phyloP scores from a whole-genome alignment of 768 basidiomycete species.

The Gautieria morchelliformis region DNA sequence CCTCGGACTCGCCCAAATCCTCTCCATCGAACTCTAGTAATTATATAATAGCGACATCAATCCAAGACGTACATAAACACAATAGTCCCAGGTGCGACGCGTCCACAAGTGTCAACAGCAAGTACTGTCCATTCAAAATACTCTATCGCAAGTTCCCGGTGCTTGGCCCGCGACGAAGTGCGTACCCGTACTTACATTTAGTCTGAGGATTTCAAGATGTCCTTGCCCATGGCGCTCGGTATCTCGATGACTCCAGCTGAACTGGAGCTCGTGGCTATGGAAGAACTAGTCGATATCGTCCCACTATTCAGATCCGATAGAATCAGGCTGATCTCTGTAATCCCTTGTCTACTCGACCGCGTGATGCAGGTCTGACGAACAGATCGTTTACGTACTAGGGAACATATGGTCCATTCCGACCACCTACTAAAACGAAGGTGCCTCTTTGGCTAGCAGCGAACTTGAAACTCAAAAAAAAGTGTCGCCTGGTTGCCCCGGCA shows the following conservation, averaged over 20 bases:
- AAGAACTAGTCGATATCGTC: constrained; percentile 77
- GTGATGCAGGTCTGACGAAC: constrained; percentile 3
- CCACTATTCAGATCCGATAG: constrained; percentile 86
- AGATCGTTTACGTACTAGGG: constrained; percentile 42
- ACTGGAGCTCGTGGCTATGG: constrained; percentile 80
- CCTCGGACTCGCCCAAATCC: no score
- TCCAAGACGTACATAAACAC: no score
- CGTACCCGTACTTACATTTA: no score
- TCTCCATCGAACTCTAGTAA: no score
- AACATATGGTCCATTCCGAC: constrained; percentile 85
- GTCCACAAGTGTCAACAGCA: not conserved
- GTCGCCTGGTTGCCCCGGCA: constrained; percentile 79
- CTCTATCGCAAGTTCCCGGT: no score
- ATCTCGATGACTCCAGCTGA: constrained; percentile 73
- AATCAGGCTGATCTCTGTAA: constrained; percentile 86
- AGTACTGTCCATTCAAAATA: not conserved
- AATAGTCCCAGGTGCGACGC: no score
- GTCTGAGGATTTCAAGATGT: constrained; percentile 51
- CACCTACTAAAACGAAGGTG: constrained; percentile 76
- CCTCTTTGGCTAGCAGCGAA: constrained; percentile 96
- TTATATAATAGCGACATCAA: no score
- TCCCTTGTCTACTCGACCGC: constrained; percentile 1
- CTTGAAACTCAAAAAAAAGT: constrained; percentile 90
- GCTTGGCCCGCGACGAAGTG: no score
- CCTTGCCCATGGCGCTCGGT: constrained; percentile 63